phyloP scores from a whole-genome alignment of 2,329 filamentous ascomycete species.

The Scytalidium sp. region DNA sequence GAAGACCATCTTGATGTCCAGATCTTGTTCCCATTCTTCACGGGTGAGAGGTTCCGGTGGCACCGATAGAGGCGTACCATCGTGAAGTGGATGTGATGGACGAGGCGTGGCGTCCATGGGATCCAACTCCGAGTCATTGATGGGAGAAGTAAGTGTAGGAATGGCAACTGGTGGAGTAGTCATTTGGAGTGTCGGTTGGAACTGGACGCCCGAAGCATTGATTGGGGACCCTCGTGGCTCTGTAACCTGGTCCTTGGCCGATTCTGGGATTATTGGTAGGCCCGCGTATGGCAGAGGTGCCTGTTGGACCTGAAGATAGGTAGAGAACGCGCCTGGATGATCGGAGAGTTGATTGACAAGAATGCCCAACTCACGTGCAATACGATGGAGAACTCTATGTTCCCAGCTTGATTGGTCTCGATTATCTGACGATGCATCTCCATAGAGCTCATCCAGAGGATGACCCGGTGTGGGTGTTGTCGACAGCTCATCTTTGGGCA shows the following conservation, averaged over 20 bases:
- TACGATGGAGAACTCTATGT: slow-evolving; percentile 73
- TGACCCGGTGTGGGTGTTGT: slow-evolving; percentile 21
- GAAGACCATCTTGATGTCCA: slow-evolving; percentile 91
- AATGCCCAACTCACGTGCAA: slow-evolving; percentile 82
- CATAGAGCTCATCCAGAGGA: slow-evolving; percentile 6
- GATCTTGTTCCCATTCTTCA: slow-evolving; percentile 79
- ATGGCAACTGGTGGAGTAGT: slow-evolving; percentile 18
- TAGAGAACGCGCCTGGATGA: slow-evolving; percentile 85
- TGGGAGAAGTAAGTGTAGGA: slow-evolving; percentile 10
- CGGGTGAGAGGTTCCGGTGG: slow-evolving; percentile 15
- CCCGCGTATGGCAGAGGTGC: slow-evolving; percentile 74
- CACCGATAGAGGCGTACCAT: slow-evolving; percentile 3
- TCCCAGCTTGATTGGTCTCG: slow-evolving; percentile 60
- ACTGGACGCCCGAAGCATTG: slow-evolving; percentile 11
- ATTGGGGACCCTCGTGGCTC: slow-evolving; percentile 3
- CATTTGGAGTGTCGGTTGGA: slow-evolving; percentile 23
- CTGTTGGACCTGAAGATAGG: slow-evolving; percentile 66
- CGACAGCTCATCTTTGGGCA: slow-evolving; percentile 48
- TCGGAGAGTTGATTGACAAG: slow-evolving; percentile 81
- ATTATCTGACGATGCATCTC: slow-evolving; percentile 8
- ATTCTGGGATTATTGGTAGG: slow-evolving; percentile 62
- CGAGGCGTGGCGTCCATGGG: slow-evolving; percentile 20
- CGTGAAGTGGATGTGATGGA: slow-evolving; percentile 8
- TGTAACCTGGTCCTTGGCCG: slow-evolving; percentile 25
- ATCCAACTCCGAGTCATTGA: slow-evolving; percentile 2